Conservation (phyloP, 441 rosid species). For the Eutrema salsugineum region DNA sequence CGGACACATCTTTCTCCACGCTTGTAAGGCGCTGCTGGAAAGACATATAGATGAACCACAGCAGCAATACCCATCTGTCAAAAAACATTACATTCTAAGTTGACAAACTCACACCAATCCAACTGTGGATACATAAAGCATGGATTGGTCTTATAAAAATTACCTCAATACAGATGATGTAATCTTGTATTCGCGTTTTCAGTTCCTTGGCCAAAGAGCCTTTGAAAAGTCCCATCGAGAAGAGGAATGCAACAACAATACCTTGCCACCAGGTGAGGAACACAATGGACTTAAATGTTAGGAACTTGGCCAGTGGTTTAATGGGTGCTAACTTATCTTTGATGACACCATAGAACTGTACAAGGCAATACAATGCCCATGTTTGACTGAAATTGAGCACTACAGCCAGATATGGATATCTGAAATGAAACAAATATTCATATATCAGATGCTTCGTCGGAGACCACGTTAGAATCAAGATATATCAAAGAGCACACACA, state of each 20-base stretch:
- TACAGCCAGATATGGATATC: constrained; percentile 94
- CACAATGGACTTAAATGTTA: constrained; percentile 90
- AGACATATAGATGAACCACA: constrained; percentile 85
- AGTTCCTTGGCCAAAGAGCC: constrained; percentile 90
- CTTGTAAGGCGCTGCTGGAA: constrained; percentile 88
- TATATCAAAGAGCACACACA: neutral
- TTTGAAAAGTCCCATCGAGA: constrained; percentile 79
- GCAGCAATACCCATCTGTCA: constrained; percentile 97
- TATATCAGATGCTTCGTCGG: constrained; percentile 7
- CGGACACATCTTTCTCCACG: constrained; percentile 99
- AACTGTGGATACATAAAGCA: neutral
- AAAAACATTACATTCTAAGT: neutral
- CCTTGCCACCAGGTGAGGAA: constrained; percentile 99
- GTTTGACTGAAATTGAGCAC: constrained; percentile 95
- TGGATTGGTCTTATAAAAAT: neutral
- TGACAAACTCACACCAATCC: neutral
- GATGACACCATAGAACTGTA: constrained; percentile 84
- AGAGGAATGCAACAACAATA: constrained; percentile 84
- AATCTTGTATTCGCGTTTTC: constrained; percentile 87
- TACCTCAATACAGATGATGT: constrained; percentile 94
- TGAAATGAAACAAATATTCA: constrained; percentile 36
- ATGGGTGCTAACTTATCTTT: constrained; percentile 87
- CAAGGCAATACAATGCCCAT: constrained; percentile 96
- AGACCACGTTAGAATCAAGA: neutral
- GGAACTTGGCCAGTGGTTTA: constrained; percentile 89